phyloP scores from a whole-genome alignment of 257 asterid species.

The Nyctanthes arbortristis region DNA sequence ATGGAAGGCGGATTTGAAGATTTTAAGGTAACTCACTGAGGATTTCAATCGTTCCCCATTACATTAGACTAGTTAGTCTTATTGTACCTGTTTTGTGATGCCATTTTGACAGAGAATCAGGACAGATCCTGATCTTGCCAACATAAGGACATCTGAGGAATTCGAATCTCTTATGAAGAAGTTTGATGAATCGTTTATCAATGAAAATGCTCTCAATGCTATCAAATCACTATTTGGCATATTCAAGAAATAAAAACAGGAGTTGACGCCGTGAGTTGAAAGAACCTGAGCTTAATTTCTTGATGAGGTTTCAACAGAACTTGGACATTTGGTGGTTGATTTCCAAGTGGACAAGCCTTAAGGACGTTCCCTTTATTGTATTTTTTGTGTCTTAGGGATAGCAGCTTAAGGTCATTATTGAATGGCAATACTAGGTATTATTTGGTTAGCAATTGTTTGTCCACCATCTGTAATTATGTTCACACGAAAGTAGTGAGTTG shows the following conservation, averaged over 20 bases:
- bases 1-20: constrained; percentile 68
- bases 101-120: constrained; percentile 65
- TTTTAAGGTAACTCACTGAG: constrained; percentile 46
- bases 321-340: not conserved
- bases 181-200: constrained; percentile 88
- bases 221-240: constrained; percentile 79
- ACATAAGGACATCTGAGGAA: constrained; percentile 58
- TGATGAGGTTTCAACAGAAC: constrained; percentile 9
- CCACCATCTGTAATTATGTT: constrained; percentile 14
- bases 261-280: not conserved
- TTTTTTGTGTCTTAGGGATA: constrained; percentile 17
- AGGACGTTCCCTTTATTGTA: not conserved
- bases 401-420: constrained; percentile 15
- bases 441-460: constrained; percentile 5
- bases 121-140: constrained; percentile 83
- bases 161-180: constrained; percentile 72
- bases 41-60: not conserved
- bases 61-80: not conserved
- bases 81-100: not conserved
- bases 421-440: not conserved
- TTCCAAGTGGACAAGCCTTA: not conserved
- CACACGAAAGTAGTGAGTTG: not conserved
- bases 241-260: constrained; percentile 53
- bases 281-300: not conserved
- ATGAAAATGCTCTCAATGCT: constrained; percentile 88